Evolutionary conservation across 352 stramenopile species (phyloP).

Genomic region (Globisporangium paroecandrum): DNA sequence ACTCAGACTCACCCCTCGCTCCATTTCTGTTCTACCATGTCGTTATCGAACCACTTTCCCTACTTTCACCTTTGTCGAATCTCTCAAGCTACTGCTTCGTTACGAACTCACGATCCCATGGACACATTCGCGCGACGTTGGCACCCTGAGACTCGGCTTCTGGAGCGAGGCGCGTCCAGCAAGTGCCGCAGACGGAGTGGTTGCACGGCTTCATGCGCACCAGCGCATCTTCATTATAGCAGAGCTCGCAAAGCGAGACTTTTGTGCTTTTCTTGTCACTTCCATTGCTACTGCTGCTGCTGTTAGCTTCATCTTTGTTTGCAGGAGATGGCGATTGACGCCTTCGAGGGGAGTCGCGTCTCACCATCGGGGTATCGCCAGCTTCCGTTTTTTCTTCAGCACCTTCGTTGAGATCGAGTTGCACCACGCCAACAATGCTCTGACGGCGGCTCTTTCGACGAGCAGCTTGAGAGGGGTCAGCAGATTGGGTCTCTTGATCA

Average conservation of each 20-base stretch:
- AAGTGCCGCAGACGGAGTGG: slow-evolving; percentile 44
- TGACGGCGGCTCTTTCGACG: slow-evolving; percentile 33
- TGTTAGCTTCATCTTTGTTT: not conserved
- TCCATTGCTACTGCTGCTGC: not conserved
- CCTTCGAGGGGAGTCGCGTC: not conserved
- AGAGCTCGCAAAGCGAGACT: slow-evolving; percentile 37
- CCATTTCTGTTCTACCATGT: slow-evolving; percentile 13
- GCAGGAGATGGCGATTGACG: slow-evolving; percentile 1
- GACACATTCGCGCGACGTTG: slow-evolving; percentile 32
- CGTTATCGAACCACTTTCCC: not conserved
- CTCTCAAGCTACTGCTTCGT: slow-evolving; percentile 19
- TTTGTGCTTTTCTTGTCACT: slow-evolving; percentile 15
- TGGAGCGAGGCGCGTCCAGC: slow-evolving; percentile 25
- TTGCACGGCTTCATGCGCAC: slow-evolving; percentile 57
- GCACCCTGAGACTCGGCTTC: not conserved
- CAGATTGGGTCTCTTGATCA: not conserved
- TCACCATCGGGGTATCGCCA: not conserved
- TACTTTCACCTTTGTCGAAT: not conserved
- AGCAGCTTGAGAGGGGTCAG: not conserved
- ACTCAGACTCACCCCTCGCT: slow-evolving; percentile 1
- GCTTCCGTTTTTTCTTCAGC: slow-evolving; percentile 4
- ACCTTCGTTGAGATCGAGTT: slow-evolving; percentile 11
- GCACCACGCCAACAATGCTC: slow-evolving; percentile 31
- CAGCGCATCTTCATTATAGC: slow-evolving; percentile 34
- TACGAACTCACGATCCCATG: slow-evolving; percentile 60